Evolutionary conservation across 345 rosid species (phyloP).

Genomic region (Murraya paniculata): DNA sequence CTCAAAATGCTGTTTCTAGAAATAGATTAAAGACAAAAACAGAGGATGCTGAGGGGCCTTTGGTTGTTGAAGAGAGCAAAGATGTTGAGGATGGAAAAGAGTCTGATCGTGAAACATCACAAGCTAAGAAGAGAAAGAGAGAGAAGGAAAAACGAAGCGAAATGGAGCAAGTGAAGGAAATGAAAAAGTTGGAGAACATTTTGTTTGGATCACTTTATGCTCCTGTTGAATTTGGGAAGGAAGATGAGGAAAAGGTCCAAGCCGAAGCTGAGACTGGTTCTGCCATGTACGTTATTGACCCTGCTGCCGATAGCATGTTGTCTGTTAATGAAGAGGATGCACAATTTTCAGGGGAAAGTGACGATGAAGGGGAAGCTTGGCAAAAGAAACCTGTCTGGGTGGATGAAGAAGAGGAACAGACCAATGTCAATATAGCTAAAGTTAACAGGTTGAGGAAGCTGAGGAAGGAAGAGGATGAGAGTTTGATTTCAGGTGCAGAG

Average conservation of each 20-base stretch:
- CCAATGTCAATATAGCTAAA: slow-evolving; percentile 50
- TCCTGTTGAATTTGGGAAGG: slow-evolving; percentile 72
- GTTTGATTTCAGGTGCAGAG: slow-evolving; percentile 61
- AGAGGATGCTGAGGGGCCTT: slow-evolving; percentile 29
- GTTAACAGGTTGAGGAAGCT: slow-evolving; percentile 86
- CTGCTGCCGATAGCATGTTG: slow-evolving; percentile 31
- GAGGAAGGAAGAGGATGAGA: slow-evolving; percentile 78
- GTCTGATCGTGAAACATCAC: slow-evolving; percentile 29
- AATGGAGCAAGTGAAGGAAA: slow-evolving; percentile 54
- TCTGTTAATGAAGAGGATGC: slow-evolving; percentile 40
- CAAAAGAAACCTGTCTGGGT: slow-evolving; percentile 74
- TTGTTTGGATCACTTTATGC: slow-evolving; percentile 78
- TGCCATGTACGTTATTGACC: slow-evolving; percentile 59
- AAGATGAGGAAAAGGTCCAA: slow-evolving; percentile 22
- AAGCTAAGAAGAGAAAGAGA: slow-evolving; percentile 60
- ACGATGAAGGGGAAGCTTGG: slow-evolving; percentile 37
- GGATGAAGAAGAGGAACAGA: slow-evolving; percentile 81
- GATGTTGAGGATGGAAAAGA: slow-evolving; percentile 32
- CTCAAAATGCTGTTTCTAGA: slow-evolving; percentile 51
- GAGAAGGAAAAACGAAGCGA: slow-evolving; percentile 42
- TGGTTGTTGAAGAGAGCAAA: slow-evolving; percentile 19
- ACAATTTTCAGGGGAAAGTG: slow-evolving; percentile 27
- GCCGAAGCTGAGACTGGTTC: slow-evolving; percentile 34
- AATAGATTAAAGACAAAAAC: slow-evolving; percentile 31
- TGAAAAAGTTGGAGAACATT: slow-evolving; percentile 66